Percentiles rank a stretch among this genome's conserved stretches.
phyloP scores from a whole-genome alignment of 129 eudicot species.

The Ambrosia artemisiifolia region DNA sequence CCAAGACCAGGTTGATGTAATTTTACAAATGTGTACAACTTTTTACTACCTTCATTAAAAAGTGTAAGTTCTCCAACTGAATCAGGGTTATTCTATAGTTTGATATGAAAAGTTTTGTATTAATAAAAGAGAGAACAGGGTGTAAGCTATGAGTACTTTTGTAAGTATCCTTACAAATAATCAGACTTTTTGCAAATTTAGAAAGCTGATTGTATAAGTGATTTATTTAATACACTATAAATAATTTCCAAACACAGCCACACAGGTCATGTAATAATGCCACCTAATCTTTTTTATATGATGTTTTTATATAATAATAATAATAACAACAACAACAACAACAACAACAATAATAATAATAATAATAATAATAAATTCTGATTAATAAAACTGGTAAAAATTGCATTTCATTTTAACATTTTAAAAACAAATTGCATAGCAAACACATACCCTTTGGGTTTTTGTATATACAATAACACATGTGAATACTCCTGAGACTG shows the following conservation, averaged over 20 bases:
- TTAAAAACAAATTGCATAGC: constrained; percentile 9
- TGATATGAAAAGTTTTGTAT: neutral
- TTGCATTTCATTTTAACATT: neutral
- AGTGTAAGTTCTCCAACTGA: neutral
- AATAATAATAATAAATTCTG: too few relatives aligned
- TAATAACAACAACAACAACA: too few relatives aligned
- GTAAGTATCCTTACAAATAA: too few relatives aligned
- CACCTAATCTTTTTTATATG: too few relatives aligned
- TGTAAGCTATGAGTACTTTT: neutral
- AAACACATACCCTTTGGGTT: neutral
- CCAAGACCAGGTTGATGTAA: too few relatives aligned
- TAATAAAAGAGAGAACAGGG: neutral
- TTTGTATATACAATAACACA: neutral
- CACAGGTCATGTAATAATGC: too few relatives aligned
- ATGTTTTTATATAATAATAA: too few relatives aligned
- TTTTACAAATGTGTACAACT: neutral
- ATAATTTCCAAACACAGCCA: too few relatives aligned
- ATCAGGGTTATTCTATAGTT: neutral
- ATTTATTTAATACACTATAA: too few relatives aligned
- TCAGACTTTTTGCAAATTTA: neutral
- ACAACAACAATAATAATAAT: too few relatives aligned
- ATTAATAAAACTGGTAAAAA: too few relatives aligned
- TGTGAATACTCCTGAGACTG: neutral
- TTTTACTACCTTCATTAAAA: neutral
- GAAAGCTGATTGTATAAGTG: neutral